Conservation (phyloP, 768 basidiomycete species). For the Russula sp. region DNA sequence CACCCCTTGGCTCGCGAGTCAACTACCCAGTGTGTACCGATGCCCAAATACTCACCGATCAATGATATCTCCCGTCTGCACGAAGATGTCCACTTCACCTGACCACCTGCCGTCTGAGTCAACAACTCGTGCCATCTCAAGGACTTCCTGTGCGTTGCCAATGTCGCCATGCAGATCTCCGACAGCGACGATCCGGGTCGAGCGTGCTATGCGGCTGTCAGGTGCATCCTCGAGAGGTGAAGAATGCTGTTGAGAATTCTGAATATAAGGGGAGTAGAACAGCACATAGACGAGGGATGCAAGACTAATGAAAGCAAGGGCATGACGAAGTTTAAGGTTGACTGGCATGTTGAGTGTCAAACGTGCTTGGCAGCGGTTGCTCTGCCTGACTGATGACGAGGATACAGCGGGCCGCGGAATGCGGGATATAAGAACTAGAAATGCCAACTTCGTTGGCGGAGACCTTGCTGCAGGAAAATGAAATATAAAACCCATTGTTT, state of each 20-base stretch:
- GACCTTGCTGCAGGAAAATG: too few relatives aligned
- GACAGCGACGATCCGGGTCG: constrained; percentile 69
- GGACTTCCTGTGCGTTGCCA: constrained; percentile 68
- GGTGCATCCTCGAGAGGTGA: neutral
- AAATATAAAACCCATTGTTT: too few relatives aligned
- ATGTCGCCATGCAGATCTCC: constrained; percentile 92
- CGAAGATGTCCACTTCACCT: constrained; percentile 76
- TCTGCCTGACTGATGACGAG: too few relatives aligned
- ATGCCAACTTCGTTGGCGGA: too few relatives aligned
- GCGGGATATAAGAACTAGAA: too few relatives aligned
- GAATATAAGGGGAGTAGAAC: neutral
- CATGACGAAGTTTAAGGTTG: constrained; percentile 25
- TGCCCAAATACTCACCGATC: constrained; percentile 54
- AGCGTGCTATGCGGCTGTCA: neutral
- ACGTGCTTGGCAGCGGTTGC: neutral
- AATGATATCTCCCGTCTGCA: constrained; percentile 95
- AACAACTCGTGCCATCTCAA: constrained; percentile 74
- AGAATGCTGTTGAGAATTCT: neutral
- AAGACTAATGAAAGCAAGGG: neutral
- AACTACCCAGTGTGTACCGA: neutral
- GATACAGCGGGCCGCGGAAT: too few relatives aligned
- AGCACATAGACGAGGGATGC: neutral
- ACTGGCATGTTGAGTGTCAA: neutral
- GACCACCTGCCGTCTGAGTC: constrained; percentile 74
- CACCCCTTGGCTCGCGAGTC: constrained; percentile 49